Percentiles rank a stretch among this genome's conserved stretches.
Conservation (phyloP, 352 stramenopile species). For the Phytophthora sp. region DNA sequence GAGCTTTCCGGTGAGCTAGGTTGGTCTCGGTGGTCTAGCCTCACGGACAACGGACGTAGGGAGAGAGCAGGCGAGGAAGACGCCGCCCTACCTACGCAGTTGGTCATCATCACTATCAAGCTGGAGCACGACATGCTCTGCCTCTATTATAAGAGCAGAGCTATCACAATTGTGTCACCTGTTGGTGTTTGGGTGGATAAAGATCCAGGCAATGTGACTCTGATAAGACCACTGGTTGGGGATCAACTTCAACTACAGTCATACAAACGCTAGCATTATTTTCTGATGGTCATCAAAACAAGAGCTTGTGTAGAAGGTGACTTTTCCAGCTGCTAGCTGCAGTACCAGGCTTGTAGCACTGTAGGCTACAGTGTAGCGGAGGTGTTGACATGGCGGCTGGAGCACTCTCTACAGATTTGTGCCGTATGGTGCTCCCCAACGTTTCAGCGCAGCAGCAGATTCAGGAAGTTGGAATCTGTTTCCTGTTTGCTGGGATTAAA, state of each 20-base stretch:
- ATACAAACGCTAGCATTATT: constrained; percentile 18
- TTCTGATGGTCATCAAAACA: no score
- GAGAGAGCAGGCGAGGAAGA: constrained; percentile 12
- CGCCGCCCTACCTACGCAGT: constrained; percentile 5
- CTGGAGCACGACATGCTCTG: constrained; percentile 12
- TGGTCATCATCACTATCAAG: constrained; percentile 26
- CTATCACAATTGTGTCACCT: no score
- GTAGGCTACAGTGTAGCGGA: no score
- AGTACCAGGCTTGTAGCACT: constrained; percentile 10
- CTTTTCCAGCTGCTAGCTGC: constrained; percentile 12
- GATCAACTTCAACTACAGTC: constrained; percentile 15
- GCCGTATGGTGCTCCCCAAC: no score
- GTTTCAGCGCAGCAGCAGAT: no score
- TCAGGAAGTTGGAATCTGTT: no score
- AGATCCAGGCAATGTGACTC: constrained; percentile 4
- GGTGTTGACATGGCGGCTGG: constrained; percentile 4
- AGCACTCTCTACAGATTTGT: constrained; percentile 12
- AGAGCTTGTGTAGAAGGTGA: constrained; percentile 13
- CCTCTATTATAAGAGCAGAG: constrained; percentile 23
- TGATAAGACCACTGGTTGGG: constrained; percentile 16
- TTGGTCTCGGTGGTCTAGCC: no score
- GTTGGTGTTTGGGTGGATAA: constrained; percentile 14
- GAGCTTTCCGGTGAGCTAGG: background rate
- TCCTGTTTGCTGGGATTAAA: no score
- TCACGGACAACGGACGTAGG: constrained; percentile 19